These are phyloP conservation scores for Pyrenochaeta sp. DNA, from an alignment of 2,329 filamentous ascomycete species.

Conservation along the genomic window DNA sequence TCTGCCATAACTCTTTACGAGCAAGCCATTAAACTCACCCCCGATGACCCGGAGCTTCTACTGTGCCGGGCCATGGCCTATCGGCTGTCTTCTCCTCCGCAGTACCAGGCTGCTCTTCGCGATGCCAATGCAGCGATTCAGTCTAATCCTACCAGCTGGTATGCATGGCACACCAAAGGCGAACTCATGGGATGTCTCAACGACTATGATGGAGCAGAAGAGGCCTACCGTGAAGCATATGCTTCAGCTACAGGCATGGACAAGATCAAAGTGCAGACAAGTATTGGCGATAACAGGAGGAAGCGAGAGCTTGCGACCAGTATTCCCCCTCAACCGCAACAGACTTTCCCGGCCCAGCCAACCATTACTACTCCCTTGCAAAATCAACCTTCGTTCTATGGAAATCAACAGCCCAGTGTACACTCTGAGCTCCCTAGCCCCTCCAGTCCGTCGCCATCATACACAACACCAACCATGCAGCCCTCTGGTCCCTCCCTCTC, in stretches of 20 bases:
- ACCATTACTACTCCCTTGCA: not conserved
- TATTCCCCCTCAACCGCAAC: not conserved
- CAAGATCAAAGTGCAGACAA: conserved; percentile 3
- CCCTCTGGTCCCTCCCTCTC: not conserved
- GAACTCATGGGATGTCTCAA: not conserved
- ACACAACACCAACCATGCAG: not conserved
- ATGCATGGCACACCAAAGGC: conserved; percentile 1
- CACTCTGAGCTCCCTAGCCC: not conserved
- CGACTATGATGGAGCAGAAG: conserved; percentile 1
- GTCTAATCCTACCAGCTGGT: not conserved
- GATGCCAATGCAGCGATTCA: conserved; percentile 1
- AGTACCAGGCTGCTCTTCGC: conserved; percentile 1
- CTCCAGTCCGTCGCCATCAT: not conserved
- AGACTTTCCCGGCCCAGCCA: not conserved
- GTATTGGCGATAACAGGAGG: conserved; percentile 1
- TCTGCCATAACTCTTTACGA: conserved; percentile 2
- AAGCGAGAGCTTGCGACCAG: not conserved
- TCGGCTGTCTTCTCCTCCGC: conserved; percentile 1
- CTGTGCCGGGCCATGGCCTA: conserved; percentile 1
- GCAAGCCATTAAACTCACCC: conserved; percentile 1
- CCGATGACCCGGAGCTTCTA: not conserved
- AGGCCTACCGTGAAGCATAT: conserved; percentile 1
- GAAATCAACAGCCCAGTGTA: not conserved
- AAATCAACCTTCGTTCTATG: not conserved
- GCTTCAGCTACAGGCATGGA: conserved; percentile 1